Conservation (phyloP, 2,329 filamentous ascomycete genomes). For the Xylariaceae sp. region DNA sequence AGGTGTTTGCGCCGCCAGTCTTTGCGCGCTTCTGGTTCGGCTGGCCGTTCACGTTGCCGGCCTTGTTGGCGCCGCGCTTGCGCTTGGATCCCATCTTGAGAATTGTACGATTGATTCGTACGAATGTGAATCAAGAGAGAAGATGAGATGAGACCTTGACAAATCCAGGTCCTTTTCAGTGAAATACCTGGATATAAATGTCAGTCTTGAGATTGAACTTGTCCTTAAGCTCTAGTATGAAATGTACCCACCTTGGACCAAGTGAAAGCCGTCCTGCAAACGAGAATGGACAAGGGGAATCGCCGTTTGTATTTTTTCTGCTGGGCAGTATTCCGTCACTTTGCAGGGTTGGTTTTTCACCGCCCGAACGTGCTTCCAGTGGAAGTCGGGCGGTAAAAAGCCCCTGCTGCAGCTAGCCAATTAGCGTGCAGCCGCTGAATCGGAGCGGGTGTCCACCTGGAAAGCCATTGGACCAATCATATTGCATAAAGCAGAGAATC, state of each 20-base stretch:
- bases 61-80: conserved; percentile 37
- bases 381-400: conserved; percentile 9
- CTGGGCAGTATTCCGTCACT: conserved; percentile 8
- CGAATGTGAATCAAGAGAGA: no score
- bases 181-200: no score
- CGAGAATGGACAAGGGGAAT: conserved; percentile 2
- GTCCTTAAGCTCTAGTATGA: not conserved
- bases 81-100: conserved; percentile 39
- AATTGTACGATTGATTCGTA: not conserved
- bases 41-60: conserved; percentile 23
- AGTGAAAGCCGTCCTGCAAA: not conserved
- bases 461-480: no score
- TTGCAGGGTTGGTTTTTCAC: conserved; percentile 1
- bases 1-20: conserved; percentile 24
- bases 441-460: no score
- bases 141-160: no score
- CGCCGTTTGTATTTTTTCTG: conserved; percentile 17
- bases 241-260: not conserved
- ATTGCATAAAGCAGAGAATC: no score
- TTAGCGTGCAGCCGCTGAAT: no score
- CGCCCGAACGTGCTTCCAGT: not conserved
- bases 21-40: conserved; percentile 37
- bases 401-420: not conserved
- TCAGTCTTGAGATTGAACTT: not conserved
- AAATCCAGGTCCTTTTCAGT: not conserved